A percentile compares a stretch with the other conserved stretches of the same genome.
phyloP scores from a whole-genome alignment of 352 stramenopile species.

The Globisporangium megalacanthum region DNA sequence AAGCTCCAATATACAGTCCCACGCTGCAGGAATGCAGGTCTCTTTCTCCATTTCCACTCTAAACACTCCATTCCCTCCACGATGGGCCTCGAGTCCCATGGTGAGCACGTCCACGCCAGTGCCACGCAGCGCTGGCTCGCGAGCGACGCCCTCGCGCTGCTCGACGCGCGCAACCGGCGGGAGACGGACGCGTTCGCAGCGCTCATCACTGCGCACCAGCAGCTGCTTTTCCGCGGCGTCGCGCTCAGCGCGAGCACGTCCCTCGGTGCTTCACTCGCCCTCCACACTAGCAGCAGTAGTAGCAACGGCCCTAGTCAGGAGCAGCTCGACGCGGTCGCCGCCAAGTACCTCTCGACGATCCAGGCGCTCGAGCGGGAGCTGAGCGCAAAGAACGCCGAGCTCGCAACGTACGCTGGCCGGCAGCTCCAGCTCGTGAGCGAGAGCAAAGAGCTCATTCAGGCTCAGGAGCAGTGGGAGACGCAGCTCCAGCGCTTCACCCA shows the following conservation, averaged over 20 bases:
- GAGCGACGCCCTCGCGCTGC: slow-evolving; percentile 35
- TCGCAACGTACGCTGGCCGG: slow-evolving; percentile 44
- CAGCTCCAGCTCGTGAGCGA: slow-evolving; percentile 64
- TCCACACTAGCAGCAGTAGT: not conserved
- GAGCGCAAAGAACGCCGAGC: slow-evolving; percentile 53
- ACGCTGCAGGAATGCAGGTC: too few species aligned
- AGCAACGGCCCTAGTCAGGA: slow-evolving; percentile 2
- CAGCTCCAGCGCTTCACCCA: slow-evolving; percentile 53
- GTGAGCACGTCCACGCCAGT: not conserved
- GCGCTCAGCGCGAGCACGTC: slow-evolving; percentile 15
- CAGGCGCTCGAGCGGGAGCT: slow-evolving; percentile 68
- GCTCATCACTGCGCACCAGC: slow-evolving; percentile 62
- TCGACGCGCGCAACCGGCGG: slow-evolving; percentile 57
- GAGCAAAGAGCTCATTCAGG: slow-evolving; percentile 68
- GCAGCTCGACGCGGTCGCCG: slow-evolving; percentile 23
- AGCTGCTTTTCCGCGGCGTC: slow-evolving; percentile 46
- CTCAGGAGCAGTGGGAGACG: slow-evolving; percentile 49
- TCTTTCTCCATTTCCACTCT: not conserved
- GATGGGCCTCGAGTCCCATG: not conserved
- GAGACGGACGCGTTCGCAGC: slow-evolving; percentile 54
- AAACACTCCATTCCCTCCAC: not conserved
- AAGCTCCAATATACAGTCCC: too few species aligned
- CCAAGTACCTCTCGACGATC: slow-evolving; percentile 57
- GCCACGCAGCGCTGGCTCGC: slow-evolving; percentile 19
- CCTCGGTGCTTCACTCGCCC: slow-evolving; percentile 6